Base-by-base conservation (phyloP, 192 early-diverging fungal species). In the Mortierella alpina region DNA sequence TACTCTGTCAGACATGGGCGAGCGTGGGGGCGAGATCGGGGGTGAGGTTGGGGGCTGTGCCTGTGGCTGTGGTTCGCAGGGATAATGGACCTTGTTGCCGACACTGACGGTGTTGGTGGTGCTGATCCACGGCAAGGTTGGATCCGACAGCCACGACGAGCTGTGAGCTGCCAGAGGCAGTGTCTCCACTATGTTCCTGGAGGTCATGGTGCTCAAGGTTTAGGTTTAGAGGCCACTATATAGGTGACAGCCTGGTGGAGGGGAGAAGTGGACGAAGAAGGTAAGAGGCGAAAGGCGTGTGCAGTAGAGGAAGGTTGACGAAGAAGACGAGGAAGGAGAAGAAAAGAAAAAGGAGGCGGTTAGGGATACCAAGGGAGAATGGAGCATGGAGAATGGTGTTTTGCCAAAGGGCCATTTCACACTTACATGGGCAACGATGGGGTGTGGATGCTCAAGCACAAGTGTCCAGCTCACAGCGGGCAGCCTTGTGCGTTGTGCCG, bases 101-200 rank as follows among this genome's bases (percentile, higher is more conserved):
- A 53, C 15, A 39, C 9, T 31, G 8, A 52, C 7, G 48, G n/a
- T 18, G 49, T 5, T 7, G 62, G 39, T 17, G 62, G 20, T 52
- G 63, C 23, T 41, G 63, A 59, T 31, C 58, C 58, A 59, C 8
- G 58, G 58, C 15, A 59, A 41, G 39, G 39, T 40, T 41, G 58
- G 58, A 44, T 59, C 58, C 42, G 58, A 59, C 6, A 59, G 58
- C 58, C 58, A 59, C n/a, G 58, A 59, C 15, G 58, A 41, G 41
- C 40, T 59, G 15, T 31, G 39, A 2, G 20, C 12, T 15, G 40
- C 39, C 40, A 59, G 17, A 12, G 58, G 42, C 58, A 59, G 58
- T 14, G 18, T 42, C 58, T 42, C 40, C 39, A 42, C 5, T 41
- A 31, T 59, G 58, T 59, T 59, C 39, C 6, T 59, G 10, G 39